Evolutionary conservation across 768 basidiomycete genomes (phyloP).

Genomic region (Lactifluus hygrophoroides): DNA sequence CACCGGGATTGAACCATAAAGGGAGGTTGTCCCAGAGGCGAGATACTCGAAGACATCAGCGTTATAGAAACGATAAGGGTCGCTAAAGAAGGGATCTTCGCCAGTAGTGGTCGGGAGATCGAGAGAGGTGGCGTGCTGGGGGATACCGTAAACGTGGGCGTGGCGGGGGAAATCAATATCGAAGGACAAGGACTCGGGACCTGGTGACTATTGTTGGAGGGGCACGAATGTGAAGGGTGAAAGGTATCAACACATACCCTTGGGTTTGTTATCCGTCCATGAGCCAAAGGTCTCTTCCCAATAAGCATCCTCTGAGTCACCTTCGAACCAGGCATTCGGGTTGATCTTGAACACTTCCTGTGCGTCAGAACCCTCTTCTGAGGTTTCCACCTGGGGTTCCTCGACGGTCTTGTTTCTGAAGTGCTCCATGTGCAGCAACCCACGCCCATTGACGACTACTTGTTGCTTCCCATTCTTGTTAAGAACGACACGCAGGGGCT

Average conservation of each 20-base stretch:
- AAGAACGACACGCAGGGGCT: conserved; percentile 69
- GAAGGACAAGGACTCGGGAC: conserved; percentile 87
- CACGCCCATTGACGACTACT: conserved; percentile 81
- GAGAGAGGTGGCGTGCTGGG: conserved; percentile 88
- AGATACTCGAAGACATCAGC: conserved; percentile 95
- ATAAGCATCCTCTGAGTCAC: conserved; percentile 69
- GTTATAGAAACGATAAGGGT: conserved; percentile 94
- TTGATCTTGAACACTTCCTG: conserved; percentile 50
- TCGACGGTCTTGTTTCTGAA: conserved; percentile 62
- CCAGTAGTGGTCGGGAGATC: conserved; percentile 85
- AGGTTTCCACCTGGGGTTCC: conserved; percentile 38
- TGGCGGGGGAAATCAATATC: conserved; percentile 93
- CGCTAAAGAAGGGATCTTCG: conserved; percentile 64
- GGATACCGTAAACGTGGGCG: conserved; percentile 89
- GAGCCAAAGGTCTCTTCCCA: conserved; percentile 86
- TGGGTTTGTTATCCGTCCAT: conserved; percentile 93
- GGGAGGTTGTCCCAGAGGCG: conserved; percentile 64
- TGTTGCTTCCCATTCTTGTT: conserved; percentile 70
- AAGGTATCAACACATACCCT: conserved; percentile 65
- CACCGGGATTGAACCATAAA: conserved; percentile 88
- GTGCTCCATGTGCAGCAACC: conserved; percentile 96
- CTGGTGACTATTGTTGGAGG: conserved; percentile 34
- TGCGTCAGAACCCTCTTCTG: conserved; percentile 31
- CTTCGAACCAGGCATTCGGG: conserved; percentile 77
- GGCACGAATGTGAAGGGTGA: not conserved